Percentiles rank a stretch among this genome's conserved stretches.
Conservation (phyloP, 306 rosid genomes). For the Cicer chorassanicum region DNA sequence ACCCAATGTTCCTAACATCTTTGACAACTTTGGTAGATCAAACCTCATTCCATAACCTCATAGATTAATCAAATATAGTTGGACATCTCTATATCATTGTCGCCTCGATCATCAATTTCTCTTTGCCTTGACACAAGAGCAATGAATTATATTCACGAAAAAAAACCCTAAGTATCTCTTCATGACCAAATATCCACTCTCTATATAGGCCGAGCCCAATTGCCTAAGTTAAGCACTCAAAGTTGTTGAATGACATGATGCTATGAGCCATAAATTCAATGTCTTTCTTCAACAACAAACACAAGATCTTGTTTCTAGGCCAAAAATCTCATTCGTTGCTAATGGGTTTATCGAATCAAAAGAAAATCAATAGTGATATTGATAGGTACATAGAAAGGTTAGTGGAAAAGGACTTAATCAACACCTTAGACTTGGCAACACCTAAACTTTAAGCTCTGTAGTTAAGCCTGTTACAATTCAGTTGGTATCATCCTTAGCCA, state of each 20-base stretch:
- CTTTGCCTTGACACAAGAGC: neutral
- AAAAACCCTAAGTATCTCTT: neutral
- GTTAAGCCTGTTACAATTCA: neutral
- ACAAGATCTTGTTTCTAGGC: neutral
- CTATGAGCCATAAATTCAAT: neutral
- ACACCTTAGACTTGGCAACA: neutral
- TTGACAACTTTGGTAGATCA: neutral
- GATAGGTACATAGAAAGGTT: neutral
- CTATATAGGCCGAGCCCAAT: neutral
- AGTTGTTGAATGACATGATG: neutral
- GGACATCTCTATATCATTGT: neutral
- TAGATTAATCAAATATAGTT: too few relatives aligned
- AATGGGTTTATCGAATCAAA: neutral
- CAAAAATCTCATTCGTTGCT: neutral
- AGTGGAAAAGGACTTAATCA: slow-evolving; percentile 3
- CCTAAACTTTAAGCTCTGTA: neutral
- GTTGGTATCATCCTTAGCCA: neutral
- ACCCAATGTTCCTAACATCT: too few relatives aligned
- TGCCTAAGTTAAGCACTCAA: neutral
- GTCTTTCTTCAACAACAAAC: neutral
- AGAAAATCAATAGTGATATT: neutral
- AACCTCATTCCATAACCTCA: neutral
- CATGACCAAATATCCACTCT: neutral
- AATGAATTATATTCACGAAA: neutral
- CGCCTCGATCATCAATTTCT: neutral